These are phyloP conservation scores for Alternaria sp. DNA, from an alignment of 2,329 filamentous ascomycete genomes.

Conservation along the genomic window DNA sequence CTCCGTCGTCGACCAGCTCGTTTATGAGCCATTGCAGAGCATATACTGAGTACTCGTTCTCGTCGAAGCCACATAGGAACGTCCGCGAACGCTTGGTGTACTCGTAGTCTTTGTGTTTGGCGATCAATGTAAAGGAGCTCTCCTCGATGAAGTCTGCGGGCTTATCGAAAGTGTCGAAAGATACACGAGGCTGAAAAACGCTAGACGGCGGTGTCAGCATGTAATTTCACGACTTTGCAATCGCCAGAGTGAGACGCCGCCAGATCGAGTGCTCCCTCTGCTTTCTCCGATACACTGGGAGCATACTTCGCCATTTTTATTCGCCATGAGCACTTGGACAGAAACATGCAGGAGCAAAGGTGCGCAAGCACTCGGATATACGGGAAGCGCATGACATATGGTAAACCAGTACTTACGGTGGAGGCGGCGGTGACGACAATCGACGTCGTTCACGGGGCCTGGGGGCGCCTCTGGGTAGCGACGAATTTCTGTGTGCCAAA, in stretches of 20 bases:
- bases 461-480: conserved; percentile 43
- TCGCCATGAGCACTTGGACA: conserved; percentile 10
- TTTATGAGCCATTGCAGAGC: conserved; percentile 92
- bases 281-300: conserved; percentile 23
- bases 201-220: conserved; percentile 48
- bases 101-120: conserved; percentile 86
- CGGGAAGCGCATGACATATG: conserved; percentile 6
- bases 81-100: conserved; percentile 82
- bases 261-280: conserved; percentile 23
- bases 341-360: conserved; percentile 8
- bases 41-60: conserved; percentile 90
- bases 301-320: conserved; percentile 39
- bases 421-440: conserved; percentile 52
- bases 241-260: conserved; percentile 28
- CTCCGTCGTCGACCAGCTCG: conserved; percentile 90
- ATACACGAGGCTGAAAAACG: conserved; percentile 72
- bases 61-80: conserved; percentile 89
- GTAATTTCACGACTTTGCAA: conserved; percentile 11
- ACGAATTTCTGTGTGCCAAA: conserved; percentile 41
- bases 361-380: conserved; percentile 5
- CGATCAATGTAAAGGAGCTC: conserved; percentile 79
- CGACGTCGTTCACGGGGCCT: conserved; percentile 46
- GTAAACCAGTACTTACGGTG: conserved; percentile 47
- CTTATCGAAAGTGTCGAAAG: conserved; percentile 78
- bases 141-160: conserved; percentile 67